phyloP scores from a whole-genome alignment of 164 flowering plant genomes.

The Paratinospora sagittata region DNA sequence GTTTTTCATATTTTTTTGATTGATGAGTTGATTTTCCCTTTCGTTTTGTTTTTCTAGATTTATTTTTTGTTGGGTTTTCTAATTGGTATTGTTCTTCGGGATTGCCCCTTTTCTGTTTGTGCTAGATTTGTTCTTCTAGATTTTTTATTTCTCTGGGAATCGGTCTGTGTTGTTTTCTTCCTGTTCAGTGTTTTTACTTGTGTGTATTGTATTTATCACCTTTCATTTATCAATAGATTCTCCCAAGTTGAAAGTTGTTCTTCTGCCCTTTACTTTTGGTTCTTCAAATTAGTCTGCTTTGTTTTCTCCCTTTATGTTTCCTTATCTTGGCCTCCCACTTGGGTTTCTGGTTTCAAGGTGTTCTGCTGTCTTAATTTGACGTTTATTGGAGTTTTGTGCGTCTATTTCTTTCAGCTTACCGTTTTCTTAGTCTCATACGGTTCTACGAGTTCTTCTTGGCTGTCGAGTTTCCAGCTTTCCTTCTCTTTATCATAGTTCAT shows the following conservation, averaged over 20 bases:
- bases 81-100: background rate
- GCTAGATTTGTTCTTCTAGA: background rate
- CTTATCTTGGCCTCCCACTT: background rate
- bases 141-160: background rate
- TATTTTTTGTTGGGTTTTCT: background rate
- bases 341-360: background rate
- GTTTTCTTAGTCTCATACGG: background rate
- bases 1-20: too few relatives aligned
- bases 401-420: background rate
- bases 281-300: background rate
- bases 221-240: constrained; percentile 16
- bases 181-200: background rate
- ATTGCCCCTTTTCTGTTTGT: background rate
- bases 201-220: constrained; percentile 40
- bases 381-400: background rate
- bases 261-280: too few relatives aligned
- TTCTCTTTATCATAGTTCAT: background rate
- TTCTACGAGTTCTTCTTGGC: background rate
- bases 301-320: background rate
- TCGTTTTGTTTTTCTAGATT: too few relatives aligned
- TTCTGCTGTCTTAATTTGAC: background rate
- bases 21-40: too few relatives aligned
- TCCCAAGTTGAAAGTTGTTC: too few relatives aligned
- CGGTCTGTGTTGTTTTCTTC: background rate
- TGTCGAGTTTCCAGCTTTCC: background rate